Base-by-base conservation (phyloP, 371 early-diverging fungal species). In the Smittium culicis region DNA sequence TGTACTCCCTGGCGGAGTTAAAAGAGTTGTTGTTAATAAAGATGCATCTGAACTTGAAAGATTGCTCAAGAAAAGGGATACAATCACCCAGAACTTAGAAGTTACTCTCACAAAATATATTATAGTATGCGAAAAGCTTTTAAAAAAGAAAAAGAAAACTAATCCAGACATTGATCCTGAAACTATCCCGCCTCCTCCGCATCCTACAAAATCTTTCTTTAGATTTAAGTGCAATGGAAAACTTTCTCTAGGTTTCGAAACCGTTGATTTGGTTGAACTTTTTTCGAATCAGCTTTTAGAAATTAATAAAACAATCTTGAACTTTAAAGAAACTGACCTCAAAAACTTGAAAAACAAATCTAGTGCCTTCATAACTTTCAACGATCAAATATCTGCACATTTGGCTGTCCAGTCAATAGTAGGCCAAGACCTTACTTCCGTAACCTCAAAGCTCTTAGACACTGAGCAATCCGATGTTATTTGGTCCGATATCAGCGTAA, bases 321-420 rank as follows among this genome's bases (percentile, higher is more conserved):
- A 32, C 25, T 59, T 59, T 32, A 59, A 59, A 32, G 32, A 5
- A 5, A 59, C 60, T 32, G 16, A 59, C 5, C 25, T 59, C 5
- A 57, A 68, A 0, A 59, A 67, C 0, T 68, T 68, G 0, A 65
- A 71, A 31, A 75, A 80, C 35, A 73, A 77, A 61, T 82, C 79
- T 35, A 86, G 88, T 33, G 91, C 87, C 2, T 92, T 92, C 74
- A 85, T 93, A 32, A 83, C 86, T 63, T 93, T 93, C 74, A 81
- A 84, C 66, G 81, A 83, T 69, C 88, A 89, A 68, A 79, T 86
- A 25, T 86, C 85, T 25, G 87, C 92, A 16, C 94, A 93, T 67
- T 83, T 89, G 81, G 91, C 92, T 14, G 85, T 83, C n/a, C 86
- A 88, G 69, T 79, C 84, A 0, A 79, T 88, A 29, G 77, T 87